Conservation (phyloP, 208 protist species). For the Novymonas esmeraldas region DNA sequence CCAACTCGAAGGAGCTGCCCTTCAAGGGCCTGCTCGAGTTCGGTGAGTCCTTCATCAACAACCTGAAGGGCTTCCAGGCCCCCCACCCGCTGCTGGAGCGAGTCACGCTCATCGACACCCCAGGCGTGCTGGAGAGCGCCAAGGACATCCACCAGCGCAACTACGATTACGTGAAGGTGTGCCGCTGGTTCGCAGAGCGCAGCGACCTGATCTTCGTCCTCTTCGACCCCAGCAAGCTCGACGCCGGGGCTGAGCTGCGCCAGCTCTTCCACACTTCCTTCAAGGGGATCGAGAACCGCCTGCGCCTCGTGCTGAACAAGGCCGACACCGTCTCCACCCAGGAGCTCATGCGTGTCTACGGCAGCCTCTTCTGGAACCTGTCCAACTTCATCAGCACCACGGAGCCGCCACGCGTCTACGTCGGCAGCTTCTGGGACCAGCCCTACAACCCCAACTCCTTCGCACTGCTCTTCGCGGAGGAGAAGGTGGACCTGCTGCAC, state of each 20-base stretch:
- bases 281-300: slow-evolving; percentile 89
- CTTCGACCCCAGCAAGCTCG: slow-evolving; percentile 83
- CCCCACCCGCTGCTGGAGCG: slow-evolving; percentile 86
- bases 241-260: slow-evolving; percentile 67
- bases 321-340: slow-evolving; percentile 91
- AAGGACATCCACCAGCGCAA: slow-evolving; percentile 54
- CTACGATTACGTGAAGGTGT: slow-evolving; percentile 78
- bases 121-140: slow-evolving; percentile 74
- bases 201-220: slow-evolving; percentile 82
- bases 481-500: slow-evolving; percentile 83
- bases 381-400: slow-evolving; percentile 93
- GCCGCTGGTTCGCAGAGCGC: slow-evolving; percentile 77
- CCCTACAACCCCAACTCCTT: slow-evolving; percentile 73
- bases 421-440: slow-evolving; percentile 96
- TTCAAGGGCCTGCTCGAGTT: slow-evolving; percentile 87
- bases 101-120: slow-evolving; percentile 78
- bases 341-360: slow-evolving; percentile 96
- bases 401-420: slow-evolving; percentile 95
- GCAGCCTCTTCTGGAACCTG: slow-evolving; percentile 96
- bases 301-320: slow-evolving; percentile 97
- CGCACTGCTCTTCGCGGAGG: slow-evolving; percentile 72
- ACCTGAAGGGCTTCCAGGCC: slow-evolving; percentile 83
- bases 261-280: slow-evolving; percentile 69
- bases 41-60: slow-evolving; percentile 86
- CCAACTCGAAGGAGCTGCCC: slow-evolving; percentile 85